These are phyloP conservation scores for Beauveria caledonica DNA, from an alignment of 2,329 filamentous ascomycete genomes.

Conservation along the genomic window DNA sequence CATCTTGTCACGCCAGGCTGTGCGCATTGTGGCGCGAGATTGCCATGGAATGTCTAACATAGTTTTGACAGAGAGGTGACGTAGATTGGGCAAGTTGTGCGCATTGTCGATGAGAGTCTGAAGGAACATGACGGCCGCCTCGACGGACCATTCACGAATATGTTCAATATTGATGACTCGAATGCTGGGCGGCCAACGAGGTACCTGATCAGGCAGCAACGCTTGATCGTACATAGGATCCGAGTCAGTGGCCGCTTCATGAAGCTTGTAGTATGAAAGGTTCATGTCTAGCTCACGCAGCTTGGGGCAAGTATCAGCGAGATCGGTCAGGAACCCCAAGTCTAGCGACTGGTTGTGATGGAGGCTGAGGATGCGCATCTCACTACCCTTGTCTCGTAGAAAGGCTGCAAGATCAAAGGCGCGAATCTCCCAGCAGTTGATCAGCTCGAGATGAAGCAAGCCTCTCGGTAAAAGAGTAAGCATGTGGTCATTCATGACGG, in stretches of 20 bases:
- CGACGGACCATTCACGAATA: conserved; percentile 64
- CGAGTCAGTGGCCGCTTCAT: conserved; percentile 59
- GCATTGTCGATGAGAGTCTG: conserved; percentile 69
- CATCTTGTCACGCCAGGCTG: conserved; percentile 67
- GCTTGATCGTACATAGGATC: conserved; percentile 67
- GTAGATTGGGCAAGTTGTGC: conserved; percentile 54
- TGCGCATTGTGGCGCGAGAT: conserved; percentile 69
- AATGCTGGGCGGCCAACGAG: conserved; percentile 69
- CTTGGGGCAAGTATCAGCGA: conserved; percentile 61
- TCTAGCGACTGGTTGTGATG: conserved; percentile 74
- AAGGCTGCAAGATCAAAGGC: conserved; percentile 59
- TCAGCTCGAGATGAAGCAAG: conserved; percentile 61
- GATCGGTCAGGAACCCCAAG: conserved; percentile 60
- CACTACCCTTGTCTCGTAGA: conserved; percentile 56
- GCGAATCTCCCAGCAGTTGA: conserved; percentile 69
- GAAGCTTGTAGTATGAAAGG: conserved; percentile 66
- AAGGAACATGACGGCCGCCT: conserved; percentile 69
- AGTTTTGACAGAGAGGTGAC: conserved; percentile 63
- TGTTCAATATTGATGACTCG: conserved; percentile 67
- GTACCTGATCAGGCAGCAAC: conserved; percentile 55
- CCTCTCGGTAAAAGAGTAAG: conserved; percentile 59
- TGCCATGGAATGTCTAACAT: conserved; percentile 78
- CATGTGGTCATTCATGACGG: conserved; percentile 58
- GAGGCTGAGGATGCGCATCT: conserved; percentile 60
- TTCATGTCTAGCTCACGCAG: conserved; percentile 69